These are phyloP conservation scores for Termitomyces sp. DNA, from an alignment of 768 basidiomycete species.

Conservation along the genomic window DNA sequence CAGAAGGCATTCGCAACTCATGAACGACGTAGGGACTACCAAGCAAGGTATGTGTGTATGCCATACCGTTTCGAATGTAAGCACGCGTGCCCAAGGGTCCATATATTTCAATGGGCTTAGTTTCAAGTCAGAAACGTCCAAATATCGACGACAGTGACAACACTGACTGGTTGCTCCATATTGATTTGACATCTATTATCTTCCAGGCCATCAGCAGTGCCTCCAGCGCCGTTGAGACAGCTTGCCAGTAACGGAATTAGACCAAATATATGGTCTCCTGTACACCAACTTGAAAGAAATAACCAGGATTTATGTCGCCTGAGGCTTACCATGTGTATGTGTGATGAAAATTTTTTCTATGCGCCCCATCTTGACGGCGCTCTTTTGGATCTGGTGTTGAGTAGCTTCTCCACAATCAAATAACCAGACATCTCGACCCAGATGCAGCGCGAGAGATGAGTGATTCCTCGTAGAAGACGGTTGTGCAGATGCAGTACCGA, in stretches of 20 bases:
- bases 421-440: constrained; percentile 71
- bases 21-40: constrained; percentile 72
- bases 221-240: constrained; percentile 71
- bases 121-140: background rate
- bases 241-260: constrained; percentile 63
- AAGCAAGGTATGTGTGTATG: constrained; percentile 64
- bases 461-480: constrained; percentile 78
- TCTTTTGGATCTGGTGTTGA: constrained; percentile 71
- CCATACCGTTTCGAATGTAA: constrained; percentile 65
- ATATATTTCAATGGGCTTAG: constrained; percentile 74
- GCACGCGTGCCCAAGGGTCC: constrained; percentile 81
- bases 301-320: background rate
- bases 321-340: constrained; percentile 71
- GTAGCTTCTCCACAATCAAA: constrained; percentile 87
- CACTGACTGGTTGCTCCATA: constrained; percentile 28
- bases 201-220: constrained; percentile 47
- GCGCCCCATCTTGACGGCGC: constrained; percentile 68
- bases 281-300: background rate
- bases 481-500: constrained; percentile 79
- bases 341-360: constrained; percentile 85
- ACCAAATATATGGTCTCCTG: constrained; percentile 83
- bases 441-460: constrained; percentile 62
- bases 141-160: background rate
- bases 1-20: constrained; percentile 64
- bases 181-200: constrained; percentile 49